Evolutionary conservation across 352 stramenopile species (phyloP), one percentile per base, ranked within the genome.

Genomic region (Plasmopara viticola): DNA sequence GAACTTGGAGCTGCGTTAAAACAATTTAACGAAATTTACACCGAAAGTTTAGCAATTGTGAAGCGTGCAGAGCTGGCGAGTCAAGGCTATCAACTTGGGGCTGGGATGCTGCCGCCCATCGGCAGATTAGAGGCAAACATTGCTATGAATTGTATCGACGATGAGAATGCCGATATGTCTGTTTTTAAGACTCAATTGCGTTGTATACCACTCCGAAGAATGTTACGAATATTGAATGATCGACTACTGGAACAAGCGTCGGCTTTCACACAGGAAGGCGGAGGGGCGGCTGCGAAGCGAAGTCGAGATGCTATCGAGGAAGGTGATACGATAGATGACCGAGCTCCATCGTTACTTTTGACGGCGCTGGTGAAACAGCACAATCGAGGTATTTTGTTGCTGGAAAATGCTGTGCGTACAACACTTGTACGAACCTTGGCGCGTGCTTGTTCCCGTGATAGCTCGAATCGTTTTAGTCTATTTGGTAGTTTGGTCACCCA

Each of bases 1-100:
- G 9, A 9, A 8, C 59, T 71, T 47, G 9, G 25, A n/a, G 17
- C 14, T 17, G 30, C 20, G 9, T 25, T 68, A 30, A 44, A 53
- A 20, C 48, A 37, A 13, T 56, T 62, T 17, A 53, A 82, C 25
- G 12, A 30, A 0, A 47, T 56, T 13, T 89, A 75, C 44, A 46
- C 50, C 18, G 25, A 35, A 7, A 72, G 51, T 51, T 41, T 89
- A 31, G 60, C 65, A 14, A 18, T 82, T 9, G 58, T 87, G 35
- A 89, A 89, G 58, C 74, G 68, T 18, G 74, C 69, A 9, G 78
- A 89, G 46, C 34, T 84, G 25, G 73, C 70, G 7, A 69, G 66
- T 39, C 66, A 70, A 20, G 75, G 75, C 1, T 87, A 82, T 44
- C 69, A 66, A 7, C 58, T 89, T 9, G 73, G 73, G 9, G 28